These are phyloP conservation scores for Magnaporthales sp. DNA, from an alignment of 2,329 filamentous ascomycete species.

Conservation along the genomic window DNA sequence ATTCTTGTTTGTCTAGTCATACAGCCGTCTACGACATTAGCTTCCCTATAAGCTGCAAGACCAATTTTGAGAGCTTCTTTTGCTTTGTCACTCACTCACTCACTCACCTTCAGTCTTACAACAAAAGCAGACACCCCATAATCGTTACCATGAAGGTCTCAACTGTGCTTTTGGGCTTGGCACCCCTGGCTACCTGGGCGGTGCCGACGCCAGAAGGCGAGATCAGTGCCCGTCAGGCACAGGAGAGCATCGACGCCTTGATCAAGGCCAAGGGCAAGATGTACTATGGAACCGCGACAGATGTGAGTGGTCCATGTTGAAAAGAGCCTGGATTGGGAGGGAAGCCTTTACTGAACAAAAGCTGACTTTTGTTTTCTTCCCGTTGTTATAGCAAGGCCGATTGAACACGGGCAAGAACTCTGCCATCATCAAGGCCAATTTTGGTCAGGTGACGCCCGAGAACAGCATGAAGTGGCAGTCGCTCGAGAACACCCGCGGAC, in stretches of 20 bases:
- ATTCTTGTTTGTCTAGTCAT: neutral
- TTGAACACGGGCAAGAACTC: constrained; percentile 40
- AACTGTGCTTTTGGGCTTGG: constrained; percentile 24
- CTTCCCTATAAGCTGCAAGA: no score
- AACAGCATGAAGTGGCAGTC: constrained; percentile 66
- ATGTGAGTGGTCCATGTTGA: constrained; percentile 18
- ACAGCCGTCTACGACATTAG: no score
- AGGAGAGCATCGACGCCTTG: constrained; percentile 41
- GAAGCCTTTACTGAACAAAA: neutral
- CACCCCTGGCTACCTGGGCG: constrained; percentile 27
- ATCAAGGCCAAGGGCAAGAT: constrained; percentile 56
- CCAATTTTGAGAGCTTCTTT: no score
- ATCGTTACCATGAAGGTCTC: constrained; percentile 17
- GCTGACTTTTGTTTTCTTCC: neutral
- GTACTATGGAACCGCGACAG: constrained; percentile 53
- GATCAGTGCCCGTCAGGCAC: constrained; percentile 23
- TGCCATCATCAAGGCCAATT: constrained; percentile 50
- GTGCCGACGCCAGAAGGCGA: constrained; percentile 21
- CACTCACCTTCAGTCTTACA: neutral
- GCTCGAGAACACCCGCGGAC: constrained; percentile 35
- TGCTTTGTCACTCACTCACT: no score
- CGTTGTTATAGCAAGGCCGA: constrained; percentile 24
- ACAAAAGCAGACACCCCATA: neutral
- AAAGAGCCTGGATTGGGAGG: neutral
- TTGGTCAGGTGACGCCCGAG: constrained; percentile 58